Evolutionary conservation across 2,329 filamentous ascomycete genomes (phyloP).

Genomic region (Tolypocladium tundrense): DNA sequence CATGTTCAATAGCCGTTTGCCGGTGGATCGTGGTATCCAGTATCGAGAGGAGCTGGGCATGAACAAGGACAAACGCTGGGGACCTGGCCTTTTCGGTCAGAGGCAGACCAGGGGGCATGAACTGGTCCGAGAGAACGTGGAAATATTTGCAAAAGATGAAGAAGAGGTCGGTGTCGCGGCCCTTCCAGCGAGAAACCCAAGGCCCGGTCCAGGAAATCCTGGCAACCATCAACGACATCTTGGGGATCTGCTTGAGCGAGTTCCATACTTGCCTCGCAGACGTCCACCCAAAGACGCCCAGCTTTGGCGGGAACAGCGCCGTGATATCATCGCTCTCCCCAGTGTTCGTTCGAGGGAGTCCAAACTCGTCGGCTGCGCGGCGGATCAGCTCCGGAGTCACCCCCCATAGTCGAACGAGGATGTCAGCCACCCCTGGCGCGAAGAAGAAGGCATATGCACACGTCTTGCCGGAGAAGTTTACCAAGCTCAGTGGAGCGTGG

Average conservation of each 20-base stretch:
- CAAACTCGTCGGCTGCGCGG: slow-evolving; percentile 60
- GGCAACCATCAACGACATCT: slow-evolving; percentile 55
- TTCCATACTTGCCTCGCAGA: slow-evolving; percentile 37
- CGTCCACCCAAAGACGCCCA: slow-evolving; percentile 49
- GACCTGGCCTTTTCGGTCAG: slow-evolving; percentile 50
- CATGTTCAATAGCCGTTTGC: slow-evolving; percentile 44
- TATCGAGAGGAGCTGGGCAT: slow-evolving; percentile 70
- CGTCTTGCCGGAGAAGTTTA: slow-evolving; percentile 82
- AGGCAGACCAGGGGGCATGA: slow-evolving; percentile 46
- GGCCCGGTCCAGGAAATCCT: slow-evolving; percentile 76
- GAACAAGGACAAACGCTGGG: slow-evolving; percentile 70
- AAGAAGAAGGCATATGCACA: slow-evolving; percentile 93
- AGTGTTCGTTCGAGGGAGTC: slow-evolving; percentile 44
- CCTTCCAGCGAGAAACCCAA: slow-evolving; percentile 80
- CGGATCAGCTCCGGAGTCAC: slow-evolving; percentile 58
- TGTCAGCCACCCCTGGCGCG: slow-evolving; percentile 74
- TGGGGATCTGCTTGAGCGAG: slow-evolving; percentile 54
- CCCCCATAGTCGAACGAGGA: slow-evolving; percentile 74
- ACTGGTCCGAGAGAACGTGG: slow-evolving; percentile 67
- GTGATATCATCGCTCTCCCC: slow-evolving; percentile 55
- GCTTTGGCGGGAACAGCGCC: slow-evolving; percentile 56
- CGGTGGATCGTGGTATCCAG: slow-evolving; percentile 79
- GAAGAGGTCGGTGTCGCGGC: slow-evolving; percentile 78
- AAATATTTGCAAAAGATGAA: slow-evolving; percentile 89
- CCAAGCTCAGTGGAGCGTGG: slow-evolving; percentile 53